Percentiles rank a stretch among this genome's conserved stretches.
Evolutionary conservation across 192 early-diverging fungal genomes (phyloP).

Genomic region (Umbelopsis vinacea): DNA sequence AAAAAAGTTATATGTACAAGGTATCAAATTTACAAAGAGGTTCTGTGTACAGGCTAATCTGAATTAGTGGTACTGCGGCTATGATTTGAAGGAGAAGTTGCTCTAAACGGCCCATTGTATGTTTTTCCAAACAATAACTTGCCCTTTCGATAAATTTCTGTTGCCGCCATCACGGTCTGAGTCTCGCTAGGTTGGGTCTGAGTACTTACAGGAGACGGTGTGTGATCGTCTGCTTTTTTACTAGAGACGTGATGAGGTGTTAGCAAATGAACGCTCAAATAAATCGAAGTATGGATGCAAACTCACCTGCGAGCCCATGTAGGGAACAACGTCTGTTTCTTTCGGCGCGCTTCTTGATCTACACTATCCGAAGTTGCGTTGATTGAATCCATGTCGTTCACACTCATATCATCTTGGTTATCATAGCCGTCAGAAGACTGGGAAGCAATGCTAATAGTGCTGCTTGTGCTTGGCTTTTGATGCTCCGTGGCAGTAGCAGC

Average conservation of each 20-base stretch:
- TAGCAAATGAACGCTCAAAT: neutral
- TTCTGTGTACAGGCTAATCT: constrained; percentile 2
- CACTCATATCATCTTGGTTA: neutral
- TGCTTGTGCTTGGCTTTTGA: constrained; percentile 15
- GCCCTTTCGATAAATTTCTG: constrained; percentile 32
- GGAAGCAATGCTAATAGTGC: constrained; percentile 8
- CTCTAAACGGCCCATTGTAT: constrained; percentile 24
- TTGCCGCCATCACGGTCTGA: neutral
- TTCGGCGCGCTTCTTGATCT: neutral
- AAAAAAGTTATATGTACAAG: neutral
- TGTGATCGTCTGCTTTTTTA: neutral
- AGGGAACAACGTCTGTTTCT: neutral
- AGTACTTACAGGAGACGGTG: neutral
- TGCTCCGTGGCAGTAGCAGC: neutral
- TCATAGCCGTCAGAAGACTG: constrained; percentile 8
- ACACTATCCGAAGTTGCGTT: neutral
- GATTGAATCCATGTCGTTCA: neutral
- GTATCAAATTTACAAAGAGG: neutral
- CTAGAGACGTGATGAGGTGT: neutral
- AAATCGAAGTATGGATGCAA: neutral
- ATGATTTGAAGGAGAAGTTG: neutral
- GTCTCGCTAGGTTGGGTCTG: neutral
- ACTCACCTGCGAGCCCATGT: neutral
- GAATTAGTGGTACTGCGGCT: constrained; percentile 6
- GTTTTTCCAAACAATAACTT: constrained; percentile 38